These are phyloP conservation scores for Sporothrix phasma DNA, from an alignment of 2,329 filamentous ascomycete genomes.

Conservation along the genomic window DNA sequence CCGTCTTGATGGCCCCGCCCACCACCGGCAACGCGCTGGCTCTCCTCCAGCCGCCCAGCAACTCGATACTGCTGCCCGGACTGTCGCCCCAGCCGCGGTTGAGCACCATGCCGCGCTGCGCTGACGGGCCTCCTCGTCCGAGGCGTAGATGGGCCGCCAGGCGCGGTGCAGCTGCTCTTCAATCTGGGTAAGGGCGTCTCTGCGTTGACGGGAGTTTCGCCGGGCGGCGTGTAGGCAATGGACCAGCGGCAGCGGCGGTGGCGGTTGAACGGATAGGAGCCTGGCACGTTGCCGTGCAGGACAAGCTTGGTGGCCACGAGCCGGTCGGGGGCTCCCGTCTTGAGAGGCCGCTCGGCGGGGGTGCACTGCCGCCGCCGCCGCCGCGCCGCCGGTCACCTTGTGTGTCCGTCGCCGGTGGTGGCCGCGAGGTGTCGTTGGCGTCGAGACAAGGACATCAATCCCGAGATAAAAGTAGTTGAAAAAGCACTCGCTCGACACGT, in stretches of 20 bases:
- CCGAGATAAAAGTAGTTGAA: slow-evolving; percentile 97
- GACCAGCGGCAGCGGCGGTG: slow-evolving; percentile 85
- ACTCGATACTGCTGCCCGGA: slow-evolving; percentile 79
- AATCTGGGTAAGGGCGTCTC: slow-evolving; percentile 66
- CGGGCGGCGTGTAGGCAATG: slow-evolving; percentile 45
- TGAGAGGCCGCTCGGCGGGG: slow-evolving; percentile 27
- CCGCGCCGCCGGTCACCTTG: too few relatives aligned
- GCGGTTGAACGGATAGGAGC: slow-evolving; percentile 92
- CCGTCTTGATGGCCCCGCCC: slow-evolving; percentile 20
- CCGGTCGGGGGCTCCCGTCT: slow-evolving; percentile 44
- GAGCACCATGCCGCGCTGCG: slow-evolving; percentile 70
- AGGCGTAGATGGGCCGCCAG: slow-evolving; percentile 59
- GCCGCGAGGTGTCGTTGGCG: slow-evolving; percentile 53
- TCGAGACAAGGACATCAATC: slow-evolving; percentile 86
- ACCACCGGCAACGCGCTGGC: slow-evolving; percentile 28
- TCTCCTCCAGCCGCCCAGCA: slow-evolving; percentile 71
- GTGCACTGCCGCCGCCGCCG: slow-evolving; percentile 17
- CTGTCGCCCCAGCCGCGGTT: slow-evolving; percentile 89
- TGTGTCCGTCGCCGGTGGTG: slow-evolving; percentile 43
- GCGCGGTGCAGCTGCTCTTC: slow-evolving; percentile 57
- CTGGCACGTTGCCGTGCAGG: slow-evolving; percentile 87
- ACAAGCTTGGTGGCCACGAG: slow-evolving; percentile 87
- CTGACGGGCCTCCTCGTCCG: slow-evolving; percentile 39
- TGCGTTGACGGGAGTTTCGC: slow-evolving; percentile 50
- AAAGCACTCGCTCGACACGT: slow-evolving; percentile 66